Conservation (phyloP, 129 eudicot genomes). For the Arctium minus region DNA sequence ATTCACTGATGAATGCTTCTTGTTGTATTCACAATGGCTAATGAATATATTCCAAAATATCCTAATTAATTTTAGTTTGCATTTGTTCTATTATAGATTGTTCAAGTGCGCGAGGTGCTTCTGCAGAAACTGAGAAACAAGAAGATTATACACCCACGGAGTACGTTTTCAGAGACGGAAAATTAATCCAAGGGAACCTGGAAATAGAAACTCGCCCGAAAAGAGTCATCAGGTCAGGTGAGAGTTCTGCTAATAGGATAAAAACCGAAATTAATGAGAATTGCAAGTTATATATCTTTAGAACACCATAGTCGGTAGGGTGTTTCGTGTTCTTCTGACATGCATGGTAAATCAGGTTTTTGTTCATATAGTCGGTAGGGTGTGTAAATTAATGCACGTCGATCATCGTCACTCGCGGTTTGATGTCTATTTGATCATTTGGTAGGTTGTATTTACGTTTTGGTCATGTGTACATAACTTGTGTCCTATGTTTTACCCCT, state of each 20-base stretch:
- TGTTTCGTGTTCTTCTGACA: background rate
- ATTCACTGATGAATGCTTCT: too few species aligned
- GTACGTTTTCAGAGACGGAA: slow-evolving; percentile 13
- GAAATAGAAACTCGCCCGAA: background rate
- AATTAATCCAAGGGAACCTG: slow-evolving; percentile 4
- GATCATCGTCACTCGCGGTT: background rate
- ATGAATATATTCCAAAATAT: background rate
- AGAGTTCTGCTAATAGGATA: background rate
- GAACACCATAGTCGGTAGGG: background rate
- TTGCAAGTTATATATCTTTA: background rate
- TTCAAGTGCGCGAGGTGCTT: slow-evolving; percentile 53
- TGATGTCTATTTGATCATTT: background rate
- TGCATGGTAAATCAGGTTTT: background rate
- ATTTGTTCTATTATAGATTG: slow-evolving; percentile 34
- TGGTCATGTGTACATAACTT: background rate
- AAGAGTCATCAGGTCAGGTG: slow-evolving; percentile 1
- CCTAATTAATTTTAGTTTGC: background rate
- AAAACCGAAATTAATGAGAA: background rate
- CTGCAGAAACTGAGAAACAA: slow-evolving; percentile 45
- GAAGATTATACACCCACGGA: slow-evolving; percentile 14
- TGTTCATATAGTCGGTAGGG: slow-evolving; percentile 6
- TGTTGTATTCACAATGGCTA: too few species aligned
- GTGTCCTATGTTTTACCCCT: background rate
- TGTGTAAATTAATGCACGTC: slow-evolving; percentile 7
- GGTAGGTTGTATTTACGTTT: background rate